Percentiles rank a stretch among this genome's conserved stretches.
These are phyloP conservation scores for Tulasnella sp. DNA, from an alignment of 768 basidiomycete species.

Conservation along the genomic window DNA sequence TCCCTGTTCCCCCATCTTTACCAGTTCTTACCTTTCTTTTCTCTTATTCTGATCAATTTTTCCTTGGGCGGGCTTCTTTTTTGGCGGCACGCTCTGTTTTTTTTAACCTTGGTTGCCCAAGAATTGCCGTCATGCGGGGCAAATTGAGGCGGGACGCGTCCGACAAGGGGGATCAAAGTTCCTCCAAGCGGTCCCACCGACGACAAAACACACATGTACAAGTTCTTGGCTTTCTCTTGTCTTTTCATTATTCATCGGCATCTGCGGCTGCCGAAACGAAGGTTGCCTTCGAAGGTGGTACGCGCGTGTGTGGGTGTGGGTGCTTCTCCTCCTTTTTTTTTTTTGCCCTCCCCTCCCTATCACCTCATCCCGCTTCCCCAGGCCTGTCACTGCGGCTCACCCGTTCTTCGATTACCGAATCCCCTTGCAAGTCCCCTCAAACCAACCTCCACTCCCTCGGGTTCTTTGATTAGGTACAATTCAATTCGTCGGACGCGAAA, in stretches of 20 bases:
- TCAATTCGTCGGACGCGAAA: background rate
- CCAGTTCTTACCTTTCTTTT: background rate
- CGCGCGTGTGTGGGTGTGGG: too few relatives aligned
- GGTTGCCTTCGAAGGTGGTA: too few relatives aligned
- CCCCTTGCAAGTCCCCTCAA: background rate
- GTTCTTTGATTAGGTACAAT: background rate
- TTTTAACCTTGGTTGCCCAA: background rate
- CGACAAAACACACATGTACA: too few relatives aligned
- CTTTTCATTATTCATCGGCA: background rate
- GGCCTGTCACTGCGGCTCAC: background rate
- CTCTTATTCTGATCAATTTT: background rate
- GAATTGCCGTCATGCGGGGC: background rate
- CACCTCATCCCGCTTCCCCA: background rate
- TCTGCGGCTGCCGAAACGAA: background rate
- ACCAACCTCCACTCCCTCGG: background rate
- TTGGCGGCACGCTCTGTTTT: background rate
- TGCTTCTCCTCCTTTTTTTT: too few relatives aligned
- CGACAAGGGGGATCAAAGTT: background rate
- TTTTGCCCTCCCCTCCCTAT: background rate
- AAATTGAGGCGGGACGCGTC: background rate
- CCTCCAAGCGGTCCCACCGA: background rate
- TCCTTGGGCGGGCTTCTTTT: background rate
- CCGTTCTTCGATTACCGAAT: constrained; percentile 1
- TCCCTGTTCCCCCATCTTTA: too few relatives aligned
- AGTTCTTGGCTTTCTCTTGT: background rate